These are phyloP conservation scores for Ascochyta koolunga DNA, from an alignment of 2,329 filamentous ascomycete genomes.

Conservation along the genomic window DNA sequence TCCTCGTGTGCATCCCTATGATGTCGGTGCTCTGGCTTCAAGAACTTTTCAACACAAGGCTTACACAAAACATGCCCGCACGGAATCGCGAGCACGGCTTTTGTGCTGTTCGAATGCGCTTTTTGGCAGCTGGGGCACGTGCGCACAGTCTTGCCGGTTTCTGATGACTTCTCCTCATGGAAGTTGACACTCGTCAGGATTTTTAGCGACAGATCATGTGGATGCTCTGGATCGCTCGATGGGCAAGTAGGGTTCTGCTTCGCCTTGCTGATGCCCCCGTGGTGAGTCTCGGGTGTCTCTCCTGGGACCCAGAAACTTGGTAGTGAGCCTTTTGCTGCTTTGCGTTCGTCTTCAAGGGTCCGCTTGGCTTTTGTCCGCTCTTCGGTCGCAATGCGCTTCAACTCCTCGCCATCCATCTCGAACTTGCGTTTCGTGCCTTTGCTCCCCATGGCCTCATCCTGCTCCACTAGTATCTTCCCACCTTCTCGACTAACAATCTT, in stretches of 20 bases:
- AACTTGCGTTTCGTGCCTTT: slow-evolving; percentile 75
- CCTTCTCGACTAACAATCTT: slow-evolving; percentile 50
- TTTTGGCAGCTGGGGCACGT: slow-evolving; percentile 89
- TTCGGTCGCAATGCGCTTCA: slow-evolving; percentile 70
- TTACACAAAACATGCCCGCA: slow-evolving; percentile 93
- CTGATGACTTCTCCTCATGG: slow-evolving; percentile 68
- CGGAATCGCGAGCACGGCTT: slow-evolving; percentile 80
- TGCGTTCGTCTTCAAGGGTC: slow-evolving; percentile 74
- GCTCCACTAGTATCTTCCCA: slow-evolving; percentile 53
- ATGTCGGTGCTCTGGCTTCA: slow-evolving; percentile 56
- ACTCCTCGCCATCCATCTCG: slow-evolving; percentile 77
- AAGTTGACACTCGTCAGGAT: slow-evolving; percentile 78
- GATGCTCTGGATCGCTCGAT: slow-evolving; percentile 65
- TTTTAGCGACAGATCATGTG: slow-evolving; percentile 80
- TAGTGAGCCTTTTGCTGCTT: slow-evolving; percentile 67
- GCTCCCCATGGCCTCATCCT: slow-evolving; percentile 31
- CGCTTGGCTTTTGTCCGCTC: slow-evolving; percentile 74
- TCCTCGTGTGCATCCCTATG: slow-evolving; percentile 61
- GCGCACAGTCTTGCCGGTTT: slow-evolving; percentile 55
- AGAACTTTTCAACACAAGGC: slow-evolving; percentile 82
- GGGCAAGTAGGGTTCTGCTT: slow-evolving; percentile 79
- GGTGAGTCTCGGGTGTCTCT: slow-evolving; percentile 68
- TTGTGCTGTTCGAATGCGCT: slow-evolving; percentile 78
- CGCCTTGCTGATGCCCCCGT: slow-evolving; percentile 51
- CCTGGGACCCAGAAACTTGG: slow-evolving; percentile 95